These are phyloP conservation scores for Myxozyma geophila DNA, from an alignment of 805 yeast genomes.

Conservation along the genomic window DNA sequence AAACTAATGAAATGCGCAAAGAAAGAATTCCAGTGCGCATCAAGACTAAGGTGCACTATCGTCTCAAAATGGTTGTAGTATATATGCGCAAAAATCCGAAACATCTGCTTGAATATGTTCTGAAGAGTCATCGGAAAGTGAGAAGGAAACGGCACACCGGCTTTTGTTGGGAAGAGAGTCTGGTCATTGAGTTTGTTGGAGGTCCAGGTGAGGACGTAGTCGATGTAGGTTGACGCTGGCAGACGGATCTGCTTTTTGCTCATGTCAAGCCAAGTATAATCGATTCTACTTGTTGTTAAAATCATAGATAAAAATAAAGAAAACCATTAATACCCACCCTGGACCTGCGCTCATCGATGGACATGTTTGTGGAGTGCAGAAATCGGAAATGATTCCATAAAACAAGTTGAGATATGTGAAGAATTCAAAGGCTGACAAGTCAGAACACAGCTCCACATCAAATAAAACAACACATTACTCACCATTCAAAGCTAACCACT, in stretches of 20 bases:
- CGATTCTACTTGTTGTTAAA: constrained; percentile 51
- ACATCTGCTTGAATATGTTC: constrained; percentile 88
- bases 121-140: constrained; percentile 80
- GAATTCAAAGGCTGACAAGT: constrained; percentile 69
- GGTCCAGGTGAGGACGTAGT: constrained; percentile 89
- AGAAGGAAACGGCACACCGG: constrained; percentile 75
- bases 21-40: constrained; percentile 97
- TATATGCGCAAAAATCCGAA: constrained; percentile 92
- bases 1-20: constrained; percentile 93
- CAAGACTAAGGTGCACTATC: constrained; percentile 85
- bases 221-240: constrained; percentile 93
- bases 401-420: constrained; percentile 84
- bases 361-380: constrained; percentile 83
- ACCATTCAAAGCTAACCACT: constrained; percentile 89
- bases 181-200: constrained; percentile 87
- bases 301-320: not conserved
- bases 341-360: constrained; percentile 98
- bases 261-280: constrained; percentile 86
- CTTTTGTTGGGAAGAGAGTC: constrained; percentile 86
- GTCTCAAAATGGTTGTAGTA: constrained; percentile 95
- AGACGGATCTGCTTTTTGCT: constrained; percentile 79
- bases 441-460: not conserved
- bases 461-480: not conserved
- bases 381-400: constrained; percentile 88
- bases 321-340: constrained; percentile 44